Conservation (phyloP, 768 basidiomycete species). For the Obba rivulosa region DNA sequence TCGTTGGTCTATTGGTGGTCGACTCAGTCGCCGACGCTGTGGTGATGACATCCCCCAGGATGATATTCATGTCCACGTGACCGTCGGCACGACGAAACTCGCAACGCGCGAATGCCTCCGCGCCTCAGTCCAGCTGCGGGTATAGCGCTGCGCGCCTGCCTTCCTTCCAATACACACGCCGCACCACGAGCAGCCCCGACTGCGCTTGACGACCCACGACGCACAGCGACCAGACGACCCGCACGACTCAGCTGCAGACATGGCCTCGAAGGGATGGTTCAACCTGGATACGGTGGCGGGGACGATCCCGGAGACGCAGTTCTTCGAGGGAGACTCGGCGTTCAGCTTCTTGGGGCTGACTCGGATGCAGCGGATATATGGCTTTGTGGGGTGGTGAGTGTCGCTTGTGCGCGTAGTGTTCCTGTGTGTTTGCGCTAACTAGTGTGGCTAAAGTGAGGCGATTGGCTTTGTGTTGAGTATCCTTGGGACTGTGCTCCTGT, state of each 20-base stretch:
- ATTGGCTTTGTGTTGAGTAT: slow-evolving; percentile 78
- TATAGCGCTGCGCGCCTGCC: no score
- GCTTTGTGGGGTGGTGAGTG: slow-evolving; percentile 77
- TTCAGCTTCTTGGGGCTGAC: slow-evolving; percentile 78
- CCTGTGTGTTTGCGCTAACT: neutral
- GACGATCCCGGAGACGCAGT: slow-evolving; percentile 68
- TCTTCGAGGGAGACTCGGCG: slow-evolving; percentile 87
- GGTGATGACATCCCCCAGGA: no score
- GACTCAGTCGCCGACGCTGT: no score
- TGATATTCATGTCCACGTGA: no score
- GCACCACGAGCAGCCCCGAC: no score
- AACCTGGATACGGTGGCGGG: slow-evolving; percentile 69
- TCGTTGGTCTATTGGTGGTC: no score
- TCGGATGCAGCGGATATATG: slow-evolving; percentile 77
- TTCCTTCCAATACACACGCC: no score
- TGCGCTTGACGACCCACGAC: neutral
- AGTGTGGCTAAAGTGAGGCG: slow-evolving; percentile 43
- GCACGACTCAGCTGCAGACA: slow-evolving; percentile 13
- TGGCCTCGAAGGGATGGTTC: slow-evolving; percentile 76
- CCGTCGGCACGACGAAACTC: no score
- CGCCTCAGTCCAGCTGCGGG: no score
- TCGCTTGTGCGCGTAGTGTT: neutral
- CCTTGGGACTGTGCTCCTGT: slow-evolving; percentile 72
- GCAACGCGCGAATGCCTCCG: no score
- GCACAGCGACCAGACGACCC: neutral